Evolutionary conservation across 352 stramenopile genomes (phyloP).

Genomic region (Pythium coloratum): DNA sequence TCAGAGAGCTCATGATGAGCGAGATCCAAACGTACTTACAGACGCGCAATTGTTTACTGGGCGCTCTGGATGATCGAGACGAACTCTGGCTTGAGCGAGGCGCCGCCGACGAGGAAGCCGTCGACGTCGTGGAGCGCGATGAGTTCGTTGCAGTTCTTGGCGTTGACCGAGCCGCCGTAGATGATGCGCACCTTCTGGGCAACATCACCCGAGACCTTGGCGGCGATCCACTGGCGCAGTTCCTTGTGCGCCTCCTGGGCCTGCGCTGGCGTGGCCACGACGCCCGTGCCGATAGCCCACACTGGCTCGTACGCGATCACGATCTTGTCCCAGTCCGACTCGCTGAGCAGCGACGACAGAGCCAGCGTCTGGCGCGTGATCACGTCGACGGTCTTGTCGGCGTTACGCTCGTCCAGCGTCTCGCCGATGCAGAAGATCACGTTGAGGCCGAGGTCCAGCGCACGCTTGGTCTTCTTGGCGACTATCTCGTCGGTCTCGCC

Average conservation of each 20-base stretch:
- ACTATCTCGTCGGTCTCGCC: conserved; percentile 92
- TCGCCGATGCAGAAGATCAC: conserved; percentile 98
- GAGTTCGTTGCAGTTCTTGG: conserved; percentile 88
- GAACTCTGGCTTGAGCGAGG: conserved; percentile 93
- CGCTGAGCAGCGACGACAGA: conserved; percentile 82
- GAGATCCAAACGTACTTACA: background rate
- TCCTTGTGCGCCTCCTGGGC: conserved; percentile 93
- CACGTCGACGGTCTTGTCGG: conserved; percentile 90
- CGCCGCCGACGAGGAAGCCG: conserved; percentile 94
- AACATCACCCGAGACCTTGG: conserved; percentile 66
- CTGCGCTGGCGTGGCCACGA: conserved; percentile 95
- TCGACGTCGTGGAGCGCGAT: conserved; percentile 87
- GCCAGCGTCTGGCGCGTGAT: conserved; percentile 95
- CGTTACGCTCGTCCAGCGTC: conserved; percentile 89
- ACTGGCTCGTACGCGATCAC: conserved; percentile 97
- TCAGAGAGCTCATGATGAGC: background rate
- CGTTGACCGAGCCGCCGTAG: conserved; percentile 94
- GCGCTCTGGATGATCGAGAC: conserved; percentile 79
- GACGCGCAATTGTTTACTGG: conserved; percentile 33
- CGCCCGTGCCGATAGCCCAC: conserved; percentile 97
- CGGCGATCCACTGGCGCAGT: conserved; percentile 71
- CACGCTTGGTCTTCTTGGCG: conserved; percentile 93
- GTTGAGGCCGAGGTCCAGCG: conserved; percentile 86
- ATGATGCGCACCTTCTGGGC: conserved; percentile 84
- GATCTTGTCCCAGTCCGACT: conserved; percentile 79